Percentiles rank a stretch among this genome's conserved stretches.
Evolutionary conservation across 2,329 filamentous ascomycete species (phyloP).

Genomic region (Phoma sp.): DNA sequence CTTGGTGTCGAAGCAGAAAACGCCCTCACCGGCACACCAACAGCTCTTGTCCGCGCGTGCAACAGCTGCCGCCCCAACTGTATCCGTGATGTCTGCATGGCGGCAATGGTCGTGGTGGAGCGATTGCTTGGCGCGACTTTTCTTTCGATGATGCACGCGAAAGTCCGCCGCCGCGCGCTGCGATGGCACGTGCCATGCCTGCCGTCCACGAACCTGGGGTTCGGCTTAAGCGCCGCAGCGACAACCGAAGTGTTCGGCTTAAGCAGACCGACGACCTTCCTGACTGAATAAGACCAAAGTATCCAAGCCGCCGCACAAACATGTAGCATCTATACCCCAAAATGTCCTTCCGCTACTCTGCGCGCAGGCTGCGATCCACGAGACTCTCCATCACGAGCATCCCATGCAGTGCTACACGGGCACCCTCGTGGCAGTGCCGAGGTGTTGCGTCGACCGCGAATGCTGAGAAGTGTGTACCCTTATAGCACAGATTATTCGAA

Average conservation of each 20-base stretch:
- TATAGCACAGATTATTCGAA: background rate
- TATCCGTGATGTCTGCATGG: constrained; percentile 35
- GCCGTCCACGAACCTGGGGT: constrained; percentile 6
- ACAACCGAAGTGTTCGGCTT: constrained; percentile 34
- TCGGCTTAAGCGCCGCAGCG: constrained; percentile 7
- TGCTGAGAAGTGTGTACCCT: constrained; percentile 63
- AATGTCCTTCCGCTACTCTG: constrained; percentile 45
- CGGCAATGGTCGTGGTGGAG: constrained; percentile 26
- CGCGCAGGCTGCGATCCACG: constrained; percentile 33
- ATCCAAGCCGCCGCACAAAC: constrained; percentile 21
- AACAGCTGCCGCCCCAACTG: constrained; percentile 42
- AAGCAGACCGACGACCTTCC: constrained; percentile 16
- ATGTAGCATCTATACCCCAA: constrained; percentile 31
- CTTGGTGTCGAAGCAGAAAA: constrained; percentile 55
- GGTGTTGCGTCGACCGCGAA: constrained; percentile 65
- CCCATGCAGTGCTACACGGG: constrained; percentile 21
- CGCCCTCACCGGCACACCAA: constrained; percentile 52
- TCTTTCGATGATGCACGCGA: constrained; percentile 19
- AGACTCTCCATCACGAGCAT: constrained; percentile 17
- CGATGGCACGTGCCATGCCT: constrained; percentile 38
- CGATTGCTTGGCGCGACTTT: constrained; percentile 39
- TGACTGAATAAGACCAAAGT: constrained; percentile 22
- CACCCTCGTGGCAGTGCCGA: constrained; percentile 49
- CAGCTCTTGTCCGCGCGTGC: constrained; percentile 20
- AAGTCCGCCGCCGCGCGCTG: constrained; percentile 15